These are phyloP conservation scores for Dentipellis fragilis DNA, from an alignment of 768 basidiomycete genomes.

Conservation along the genomic window DNA sequence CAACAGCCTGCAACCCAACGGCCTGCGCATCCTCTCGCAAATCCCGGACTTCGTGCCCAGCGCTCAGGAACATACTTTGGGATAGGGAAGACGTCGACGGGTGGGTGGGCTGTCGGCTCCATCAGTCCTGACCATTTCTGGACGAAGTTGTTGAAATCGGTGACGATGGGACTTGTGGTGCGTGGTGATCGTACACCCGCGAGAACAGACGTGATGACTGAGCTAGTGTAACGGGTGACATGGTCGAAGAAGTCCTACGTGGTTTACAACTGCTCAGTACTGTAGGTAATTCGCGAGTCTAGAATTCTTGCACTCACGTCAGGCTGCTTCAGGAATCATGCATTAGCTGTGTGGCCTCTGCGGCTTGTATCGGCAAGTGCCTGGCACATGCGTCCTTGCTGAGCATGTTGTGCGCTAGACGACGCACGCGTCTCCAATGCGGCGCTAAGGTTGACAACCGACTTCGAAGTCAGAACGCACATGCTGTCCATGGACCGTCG, in stretches of 20 bases:
- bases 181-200: constrained; percentile 1
- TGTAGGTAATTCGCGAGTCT: not conserved
- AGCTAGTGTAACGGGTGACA: not conserved
- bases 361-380: constrained; percentile 10
- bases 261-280: not conserved
- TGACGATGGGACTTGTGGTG: not conserved
- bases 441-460: not conserved
- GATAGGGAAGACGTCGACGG: not conserved
- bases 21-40: constrained; percentile 7
- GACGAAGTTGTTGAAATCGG: not conserved
- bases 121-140: not conserved
- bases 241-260: not conserved
- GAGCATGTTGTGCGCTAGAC: not conserved
- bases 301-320: constrained; percentile 10
- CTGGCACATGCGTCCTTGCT: not conserved
- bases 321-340: constrained; percentile 19
- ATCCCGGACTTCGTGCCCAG: constrained; percentile 3
- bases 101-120: not conserved
- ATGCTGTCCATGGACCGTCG: not conserved
- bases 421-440: not conserved
- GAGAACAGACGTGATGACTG: not conserved
- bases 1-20: constrained; percentile 12
- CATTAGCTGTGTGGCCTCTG: constrained; percentile 21
- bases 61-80: not conserved
- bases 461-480: not conserved